phyloP scores from a whole-genome alignment of 768 basidiomycete species.

The Tricholoma flavovirens region DNA sequence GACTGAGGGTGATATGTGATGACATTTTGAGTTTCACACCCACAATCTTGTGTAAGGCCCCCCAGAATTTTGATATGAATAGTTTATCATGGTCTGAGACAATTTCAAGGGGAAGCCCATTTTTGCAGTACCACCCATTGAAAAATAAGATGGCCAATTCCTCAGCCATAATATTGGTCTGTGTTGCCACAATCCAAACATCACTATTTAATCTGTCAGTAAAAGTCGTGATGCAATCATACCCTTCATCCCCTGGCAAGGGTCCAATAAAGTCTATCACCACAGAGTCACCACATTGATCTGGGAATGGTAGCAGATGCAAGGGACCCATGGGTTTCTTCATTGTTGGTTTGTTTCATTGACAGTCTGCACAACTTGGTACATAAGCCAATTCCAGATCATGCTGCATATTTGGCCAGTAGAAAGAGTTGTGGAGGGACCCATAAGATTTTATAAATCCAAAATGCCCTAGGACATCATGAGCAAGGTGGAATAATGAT shows the following conservation, averaged over 20 bases:
- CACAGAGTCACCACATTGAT: no score
- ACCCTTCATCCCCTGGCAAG: conserved; percentile 11
- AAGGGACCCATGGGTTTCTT: no score
- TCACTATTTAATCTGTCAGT: conserved; percentile 22
- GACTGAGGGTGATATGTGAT: no score
- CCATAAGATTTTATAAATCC: conserved; percentile 9
- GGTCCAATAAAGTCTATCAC: no score
- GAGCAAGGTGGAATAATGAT: no score
- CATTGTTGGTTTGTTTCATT: no score
- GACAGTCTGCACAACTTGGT: conserved; percentile 16
- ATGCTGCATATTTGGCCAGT: background rate
- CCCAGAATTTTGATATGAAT: no score
- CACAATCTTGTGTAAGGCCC: no score
- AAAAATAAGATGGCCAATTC: conserved; percentile 17
- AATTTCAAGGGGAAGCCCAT: no score
- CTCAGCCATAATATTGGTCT: conserved; percentile 8
- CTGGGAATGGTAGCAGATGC: no score
- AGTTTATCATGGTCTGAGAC: no score
- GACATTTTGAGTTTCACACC: no score
- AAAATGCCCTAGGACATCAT: background rate
- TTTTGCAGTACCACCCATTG: background rate
- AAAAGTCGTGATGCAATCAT: conserved; percentile 20
- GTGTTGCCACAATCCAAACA: conserved; percentile 11
- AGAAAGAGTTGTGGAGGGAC: conserved; percentile 23
- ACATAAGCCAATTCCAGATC: background rate